Evolutionary conservation across 139 green algal genomes (phyloP), one percentile per base, ranked within the genome.

Genomic region (Chlamydomonas sphaeroides): DNA sequence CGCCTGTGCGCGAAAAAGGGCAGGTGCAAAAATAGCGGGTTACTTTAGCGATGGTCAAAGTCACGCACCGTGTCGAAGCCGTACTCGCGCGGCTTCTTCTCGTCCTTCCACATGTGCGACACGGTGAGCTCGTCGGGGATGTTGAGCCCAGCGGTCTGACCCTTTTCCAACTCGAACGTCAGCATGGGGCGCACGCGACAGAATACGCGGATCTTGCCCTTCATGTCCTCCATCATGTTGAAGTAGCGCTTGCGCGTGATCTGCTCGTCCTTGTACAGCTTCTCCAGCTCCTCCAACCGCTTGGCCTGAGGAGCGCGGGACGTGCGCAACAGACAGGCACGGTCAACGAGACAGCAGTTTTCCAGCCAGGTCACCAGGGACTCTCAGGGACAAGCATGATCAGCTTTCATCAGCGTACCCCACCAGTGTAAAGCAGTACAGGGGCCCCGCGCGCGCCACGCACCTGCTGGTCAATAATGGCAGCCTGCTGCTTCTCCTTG

Each of bases 191-290:
- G 92, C 63, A 97, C 90, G 61, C 97, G 95, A 38, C 90, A 93
- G 84, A 92, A 98, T 48, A 99, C 97, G 15, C 97, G 91, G 87
- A 99, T 98, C 89, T 98, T 98, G 85, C 97, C 97, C 92, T 98
- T 98, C 91, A 98, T 96, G 90, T 99, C 97, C 89, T 98, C 94
- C 92, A 98, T 93, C 84, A 80, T 85, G 85, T 97, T 97, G 90
- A 94, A 96, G 75, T 93, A 95, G 5, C 91, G 85, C 90, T 96
- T 96, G 15, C 94, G 90, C 3, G 84, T 74, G 69, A 95, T 88
- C 80, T 94, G 89, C 89, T 98, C 94, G 48, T 97, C 94, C 83
- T 94, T 95, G 90, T 99, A 99, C 49, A 98, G 84, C 63, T 87
- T 86, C 81, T 99, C 96, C 28, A 99, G 94, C 92, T 98, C 96